Evolutionary conservation across 257 asterid species (phyloP), one percentile per base, ranked within the genome.

Genomic region (Cynanchum wilfordii): DNA sequence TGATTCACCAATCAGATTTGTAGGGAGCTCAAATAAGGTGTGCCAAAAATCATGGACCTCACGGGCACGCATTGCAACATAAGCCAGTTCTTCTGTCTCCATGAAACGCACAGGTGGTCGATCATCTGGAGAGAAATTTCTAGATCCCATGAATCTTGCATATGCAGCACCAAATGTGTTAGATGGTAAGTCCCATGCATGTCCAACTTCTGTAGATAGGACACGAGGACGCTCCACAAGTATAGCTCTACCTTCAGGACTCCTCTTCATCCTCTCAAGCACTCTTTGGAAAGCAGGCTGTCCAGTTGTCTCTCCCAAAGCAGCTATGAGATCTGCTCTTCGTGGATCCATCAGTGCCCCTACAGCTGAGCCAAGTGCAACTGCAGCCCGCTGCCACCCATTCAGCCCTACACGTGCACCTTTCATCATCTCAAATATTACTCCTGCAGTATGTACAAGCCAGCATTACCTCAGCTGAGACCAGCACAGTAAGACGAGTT

Each of bases 21-120:
- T 92, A 11, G 97, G 98, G 25, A 95, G 89, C 40, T 73, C 99
- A 71, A 95, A 95, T 45, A 90, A 84, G 70, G 98, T 92, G 83
- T 89, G 99, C 99, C 99, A 90, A 58, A 95, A 89, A 79, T 95
- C 99, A 47, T 90, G 99, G 76, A 95, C 96, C 81, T 95, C 98
- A 11, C 99, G 98, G 19, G 99, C 98, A 38, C 99, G 97, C 70
- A 91, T 92, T 9, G 96, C 96, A 68, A 95, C 96, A 44, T 88
- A 95, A 44, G 98, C 96, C 75, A 89, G 71, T 60, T 95, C 99
- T 44, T 95, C 98, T 2, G 96, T 79, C 81, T 92, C 99, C 96
- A 95, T 90, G 86, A 95, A 95, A 78, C 96, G 87, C 72, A 92
- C 96, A 3, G 99, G 99, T 65, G 99, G 98, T 30, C 99, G 80